Percentiles rank a stretch among this genome's conserved stretches.
Evolutionary conservation across 2,329 filamentous ascomycete genomes (phyloP).

Genomic region (Nothophoma quercina): DNA sequence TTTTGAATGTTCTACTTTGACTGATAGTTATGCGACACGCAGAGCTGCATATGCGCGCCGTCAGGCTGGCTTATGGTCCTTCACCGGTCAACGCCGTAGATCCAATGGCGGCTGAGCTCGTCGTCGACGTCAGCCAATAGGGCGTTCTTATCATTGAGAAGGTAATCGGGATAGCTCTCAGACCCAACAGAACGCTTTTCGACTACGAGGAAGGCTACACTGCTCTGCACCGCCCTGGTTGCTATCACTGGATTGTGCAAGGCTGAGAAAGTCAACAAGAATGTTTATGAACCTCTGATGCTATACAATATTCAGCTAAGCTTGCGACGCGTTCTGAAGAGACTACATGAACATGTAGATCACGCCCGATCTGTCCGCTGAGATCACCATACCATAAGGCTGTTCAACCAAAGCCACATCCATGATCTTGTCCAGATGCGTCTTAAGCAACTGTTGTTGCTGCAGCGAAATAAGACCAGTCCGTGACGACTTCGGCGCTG

Average conservation of each 20-base stretch:
- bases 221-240: too few relatives aligned
- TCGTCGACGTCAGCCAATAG: too few relatives aligned
- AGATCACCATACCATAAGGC: constrained; percentile 92
- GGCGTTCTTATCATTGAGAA: too few relatives aligned
- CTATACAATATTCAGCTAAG: too few relatives aligned
- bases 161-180: too few relatives aligned
- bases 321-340: not conserved
- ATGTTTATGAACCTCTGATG: too few relatives aligned
- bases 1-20: not conserved
- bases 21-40: constrained; percentile 9
- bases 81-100: constrained; percentile 19
- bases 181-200: too few relatives aligned
- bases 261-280: too few relatives aligned
- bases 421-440: constrained; percentile 85
- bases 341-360: constrained; percentile 79
- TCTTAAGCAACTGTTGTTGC: constrained; percentile 84
- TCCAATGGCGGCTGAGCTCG: not conserved
- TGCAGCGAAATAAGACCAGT: constrained; percentile 92
- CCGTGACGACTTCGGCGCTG: constrained; percentile 63
- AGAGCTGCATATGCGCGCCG: constrained; percentile 21
- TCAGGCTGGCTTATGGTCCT: constrained; percentile 18
- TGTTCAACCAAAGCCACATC: constrained; percentile 88
- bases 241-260: too few relatives aligned
- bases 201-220: too few relatives aligned
- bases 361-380: constrained; percentile 86